These are phyloP conservation scores for Phytophthora tubulina DNA, from an alignment of 352 stramenopile genomes.

Conservation along the genomic window DNA sequence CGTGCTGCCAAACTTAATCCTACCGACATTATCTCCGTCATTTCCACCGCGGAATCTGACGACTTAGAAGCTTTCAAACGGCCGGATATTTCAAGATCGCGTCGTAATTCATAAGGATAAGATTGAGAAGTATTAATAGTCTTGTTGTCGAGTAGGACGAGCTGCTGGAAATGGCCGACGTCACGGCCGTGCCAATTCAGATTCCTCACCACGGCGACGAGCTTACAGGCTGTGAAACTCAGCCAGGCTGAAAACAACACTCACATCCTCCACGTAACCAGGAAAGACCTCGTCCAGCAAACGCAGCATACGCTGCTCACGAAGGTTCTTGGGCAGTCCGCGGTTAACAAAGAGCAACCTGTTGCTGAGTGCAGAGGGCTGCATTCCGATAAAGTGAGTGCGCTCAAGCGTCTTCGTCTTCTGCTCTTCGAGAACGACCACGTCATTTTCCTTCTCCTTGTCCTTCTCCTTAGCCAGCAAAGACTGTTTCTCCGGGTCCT, in stretches of 20 bases:
- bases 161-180: slow-evolving; percentile 80
- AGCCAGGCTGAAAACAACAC: slow-evolving; percentile 83
- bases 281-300: slow-evolving; percentile 87
- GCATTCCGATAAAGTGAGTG: slow-evolving; percentile 83
- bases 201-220: slow-evolving; percentile 58
- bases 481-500: slow-evolving; percentile 33
- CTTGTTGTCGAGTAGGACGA: slow-evolving; percentile 61
- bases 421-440: slow-evolving; percentile 13
- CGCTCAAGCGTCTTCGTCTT: slow-evolving; percentile 32
- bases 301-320: slow-evolving; percentile 79
- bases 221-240: slow-evolving; percentile 75
- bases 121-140: no score
- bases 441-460: neutral
- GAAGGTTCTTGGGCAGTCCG: slow-evolving; percentile 76
- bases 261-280: slow-evolving; percentile 82
- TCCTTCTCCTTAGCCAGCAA: slow-evolving; percentile 30
- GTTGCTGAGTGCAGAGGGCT: slow-evolving; percentile 76
- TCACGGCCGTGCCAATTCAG: slow-evolving; percentile 77
- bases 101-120: slow-evolving; percentile 18
- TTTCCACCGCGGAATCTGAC: no score
- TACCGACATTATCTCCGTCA: no score
- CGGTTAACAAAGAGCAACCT: slow-evolving; percentile 85
- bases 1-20: no score
- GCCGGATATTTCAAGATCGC: no score
- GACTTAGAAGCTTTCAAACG: no score